Evolutionary conservation across 1,139 yeast species (phyloP), one percentile per base, ranked within the genome.

Genomic region (Candida freyschussii): DNA sequence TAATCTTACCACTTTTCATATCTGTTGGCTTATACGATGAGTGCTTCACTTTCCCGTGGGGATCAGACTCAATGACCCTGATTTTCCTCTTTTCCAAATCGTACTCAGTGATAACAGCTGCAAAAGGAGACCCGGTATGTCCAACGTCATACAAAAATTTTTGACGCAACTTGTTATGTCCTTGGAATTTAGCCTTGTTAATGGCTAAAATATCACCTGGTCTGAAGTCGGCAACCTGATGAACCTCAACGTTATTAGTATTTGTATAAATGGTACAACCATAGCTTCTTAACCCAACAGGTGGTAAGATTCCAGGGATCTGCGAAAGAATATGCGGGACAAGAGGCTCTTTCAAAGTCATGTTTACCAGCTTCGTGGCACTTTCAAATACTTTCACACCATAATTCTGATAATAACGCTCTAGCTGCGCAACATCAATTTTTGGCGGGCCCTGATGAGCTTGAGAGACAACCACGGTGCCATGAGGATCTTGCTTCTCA

Each of bases 151-250:
- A 41, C 4, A 55, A 37, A 29, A 63, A 57, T 47, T 69, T 71
- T 45, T 63, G 71, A 39, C 68, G 73, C 25, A 75, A 52, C 34
- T 78, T 72, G 52, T 78, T 79, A 47, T 79, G 85, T 7, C 78
- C 73, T 39, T 72, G 76, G 59, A 89, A 87, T 41, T 71, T 72
- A 8, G 87, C 95, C 39, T 76, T 75, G 48, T 79, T 74, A 44
- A 86, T 72, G 40, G 86, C 81, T 29, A 86, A 60, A 13, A 91
- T 67, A 55, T 91, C 97, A 37, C 98, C 98, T 0, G 93, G 78
- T 32, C 72, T 69, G 37, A 86, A 72, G 28, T 77, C 84, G 35
- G 78, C 91, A 20, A 63, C 48, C 44, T 72, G 74, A 14, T 69
- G 65, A 11, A 77, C 72, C 24, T 77, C 77, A 30, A 72, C 66